Evolutionary conservation across 306 rosid genomes (phyloP), one percentile per base, ranked within the genome.

Genomic region (Inga laurina): DNA sequence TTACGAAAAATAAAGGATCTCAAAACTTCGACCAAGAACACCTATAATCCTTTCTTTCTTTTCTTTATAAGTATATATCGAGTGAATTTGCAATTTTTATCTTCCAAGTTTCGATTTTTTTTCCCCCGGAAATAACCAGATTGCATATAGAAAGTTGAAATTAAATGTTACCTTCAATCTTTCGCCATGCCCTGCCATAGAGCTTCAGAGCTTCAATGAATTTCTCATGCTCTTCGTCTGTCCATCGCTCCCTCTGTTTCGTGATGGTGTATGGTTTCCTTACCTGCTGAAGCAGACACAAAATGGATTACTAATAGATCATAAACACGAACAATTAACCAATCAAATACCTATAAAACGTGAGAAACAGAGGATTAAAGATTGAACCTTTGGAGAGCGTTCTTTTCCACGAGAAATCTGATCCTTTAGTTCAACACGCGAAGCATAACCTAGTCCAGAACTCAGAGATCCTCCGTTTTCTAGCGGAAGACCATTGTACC

Each of bases 221-320:
- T 82, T 87, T 94, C 81, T 88, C 86, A 45, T 94, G 98, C 75
- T 94, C 98, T 67, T 94, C 98, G 59, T 93, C 92, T 11, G 94
- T 90, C 98, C 98, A 94, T 62, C 91, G 74, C 84, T 94, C 98
- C 79, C 98, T 82, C 74, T 94, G 97, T 74, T 94, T 94, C 0
- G 94, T 90, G 73, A 94, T 90, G 18, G 98, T 91, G 81, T 94
- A 94, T 1, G 93, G 97, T 64, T 94, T 94, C 86, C 98, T 90
- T 43, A 76, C 86, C 98, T 94, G 64, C 54, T 51, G 44, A 83
- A 61, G 54, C n/a, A 21, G 30, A 73, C 52, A 72, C 15, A 27
- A 84, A 11, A 46, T 57, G 11, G 10, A 81, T 67, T 62, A 70
- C 69, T 12, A 39, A 70, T 39, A 18, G 21, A 71, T 22, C 7